Evolutionary conservation across 73 alveolate genomes (phyloP).

Genomic region (Breviolum minutum): DNA sequence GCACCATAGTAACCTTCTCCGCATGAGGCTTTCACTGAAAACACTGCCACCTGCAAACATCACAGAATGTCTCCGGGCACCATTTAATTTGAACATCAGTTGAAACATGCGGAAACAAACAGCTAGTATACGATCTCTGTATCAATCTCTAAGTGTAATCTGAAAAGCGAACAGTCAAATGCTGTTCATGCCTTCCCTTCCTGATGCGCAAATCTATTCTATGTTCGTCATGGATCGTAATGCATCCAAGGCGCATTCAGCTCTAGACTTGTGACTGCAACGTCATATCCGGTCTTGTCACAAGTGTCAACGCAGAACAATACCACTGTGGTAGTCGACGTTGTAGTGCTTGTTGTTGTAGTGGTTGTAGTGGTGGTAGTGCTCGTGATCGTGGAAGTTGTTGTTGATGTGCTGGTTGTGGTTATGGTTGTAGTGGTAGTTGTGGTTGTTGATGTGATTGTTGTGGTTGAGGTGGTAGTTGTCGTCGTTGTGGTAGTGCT

Average conservation of each 20-base stretch:
- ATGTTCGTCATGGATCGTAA: not conserved
- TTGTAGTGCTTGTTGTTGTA: conserved; percentile 26
- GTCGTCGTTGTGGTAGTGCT: conserved; percentile 5
- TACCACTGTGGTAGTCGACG: conserved; percentile 48
- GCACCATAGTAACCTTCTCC: conserved; percentile 28
- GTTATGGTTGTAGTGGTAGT: conserved; percentile 10
- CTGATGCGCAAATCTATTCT: not conserved
- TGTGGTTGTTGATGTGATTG: not conserved
- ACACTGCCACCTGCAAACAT: not conserved
- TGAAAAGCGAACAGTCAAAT: not conserved
- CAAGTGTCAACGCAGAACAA: not conserved
- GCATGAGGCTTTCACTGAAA: conserved; percentile 22
- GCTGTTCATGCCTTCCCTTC: not conserved
- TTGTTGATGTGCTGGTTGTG: conserved; percentile 23
- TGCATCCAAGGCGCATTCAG: conserved; percentile 46
- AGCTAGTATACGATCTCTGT: not conserved
- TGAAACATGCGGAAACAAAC: not conserved
- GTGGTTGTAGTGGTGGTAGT: conserved; percentile 12
- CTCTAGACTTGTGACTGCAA: conserved; percentile 1
- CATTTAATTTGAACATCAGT: too few relatives aligned
- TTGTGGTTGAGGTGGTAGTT: conserved; percentile 9
- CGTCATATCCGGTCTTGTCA: conserved; percentile 37
- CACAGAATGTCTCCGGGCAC: not conserved
- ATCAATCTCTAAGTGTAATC: not conserved
- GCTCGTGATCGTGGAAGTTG: conserved; percentile 10